A percentile compares a stretch with the other conserved stretches of the same genome.
Conservation (phyloP, 2,329 filamentous ascomycete species). For the Rutstroemia sp. region DNA sequence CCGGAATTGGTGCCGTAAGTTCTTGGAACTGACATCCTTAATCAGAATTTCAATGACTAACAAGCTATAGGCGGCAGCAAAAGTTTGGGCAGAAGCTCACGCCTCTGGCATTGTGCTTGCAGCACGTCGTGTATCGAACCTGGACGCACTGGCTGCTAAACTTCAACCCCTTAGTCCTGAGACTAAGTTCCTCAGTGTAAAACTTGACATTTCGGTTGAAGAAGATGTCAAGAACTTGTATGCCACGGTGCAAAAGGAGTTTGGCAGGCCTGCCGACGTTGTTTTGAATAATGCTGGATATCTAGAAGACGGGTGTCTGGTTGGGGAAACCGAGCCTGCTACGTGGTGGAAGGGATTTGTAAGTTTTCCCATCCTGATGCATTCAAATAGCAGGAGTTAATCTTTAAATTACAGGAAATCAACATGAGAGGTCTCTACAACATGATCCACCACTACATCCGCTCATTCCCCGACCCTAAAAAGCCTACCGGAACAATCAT, state of each 20-base stretch:
- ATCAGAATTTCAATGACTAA: too few relatives aligned
- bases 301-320: conserved; percentile 27
- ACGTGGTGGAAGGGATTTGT: not conserved
- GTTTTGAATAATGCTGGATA: conserved; percentile 38
- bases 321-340: not conserved
- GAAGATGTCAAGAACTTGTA: conserved; percentile 16
- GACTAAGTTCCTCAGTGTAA: conserved; percentile 12
- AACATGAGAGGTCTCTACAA: conserved; percentile 5
- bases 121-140: conserved; percentile 18
- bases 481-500: not conserved
- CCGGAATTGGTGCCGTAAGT: conserved; percentile 28
- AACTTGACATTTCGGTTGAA: conserved; percentile 16
- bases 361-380: not conserved
- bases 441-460: conserved; percentile 2
- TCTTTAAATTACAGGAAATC: not conserved
- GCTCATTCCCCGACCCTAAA: not conserved
- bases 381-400: not conserved
- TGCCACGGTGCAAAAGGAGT: conserved; percentile 12
- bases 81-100: conserved; percentile 25
- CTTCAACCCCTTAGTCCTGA: conserved; percentile 9
- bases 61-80: conserved; percentile 16
- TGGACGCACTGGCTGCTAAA: conserved; percentile 11
- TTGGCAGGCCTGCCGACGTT: conserved; percentile 29
- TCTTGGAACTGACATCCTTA: not conserved
- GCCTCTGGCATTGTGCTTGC: conserved; percentile 28